A percentile compares a stretch with the other conserved stretches of the same genome.
phyloP scores from a whole-genome alignment of 768 basidiomycete species.

The Ramaria rubella region DNA sequence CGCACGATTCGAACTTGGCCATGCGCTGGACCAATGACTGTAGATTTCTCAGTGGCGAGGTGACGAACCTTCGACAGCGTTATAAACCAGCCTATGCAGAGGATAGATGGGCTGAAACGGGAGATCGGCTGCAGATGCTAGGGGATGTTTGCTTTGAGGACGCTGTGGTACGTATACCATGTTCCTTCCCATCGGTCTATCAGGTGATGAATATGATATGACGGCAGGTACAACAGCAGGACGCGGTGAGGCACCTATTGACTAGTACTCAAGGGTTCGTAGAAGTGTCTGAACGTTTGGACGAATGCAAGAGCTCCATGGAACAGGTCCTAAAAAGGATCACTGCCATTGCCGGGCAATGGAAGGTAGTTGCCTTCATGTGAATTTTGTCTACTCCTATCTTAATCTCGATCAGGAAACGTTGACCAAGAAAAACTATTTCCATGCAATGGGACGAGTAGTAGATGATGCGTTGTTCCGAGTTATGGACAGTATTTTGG shows the following conservation, averaged over 20 bases:
- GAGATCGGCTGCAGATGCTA: slow-evolving; percentile 43
- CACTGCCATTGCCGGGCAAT: slow-evolving; percentile 52
- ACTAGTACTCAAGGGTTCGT: slow-evolving; percentile 59
- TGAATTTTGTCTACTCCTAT: neutral
- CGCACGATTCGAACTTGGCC: slow-evolving; percentile 41
- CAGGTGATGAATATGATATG: neutral
- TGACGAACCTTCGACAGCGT: slow-evolving; percentile 35
- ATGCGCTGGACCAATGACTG: slow-evolving; percentile 85
- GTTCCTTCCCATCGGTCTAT: neutral
- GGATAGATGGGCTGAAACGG: slow-evolving; percentile 47
- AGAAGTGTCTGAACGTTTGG: slow-evolving; percentile 67
- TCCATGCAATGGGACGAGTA: slow-evolving; percentile 62
- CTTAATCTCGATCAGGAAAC: slow-evolving; percentile 40
- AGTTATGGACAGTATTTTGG: slow-evolving; percentile 66
- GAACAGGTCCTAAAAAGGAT: slow-evolving; percentile 57
- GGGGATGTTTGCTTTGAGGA: slow-evolving; percentile 68
- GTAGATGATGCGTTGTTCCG: slow-evolving; percentile 61
- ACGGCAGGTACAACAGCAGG: slow-evolving; percentile 44
- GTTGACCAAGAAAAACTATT: slow-evolving; percentile 65
- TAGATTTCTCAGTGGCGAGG: slow-evolving; percentile 52
- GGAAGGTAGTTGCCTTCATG: slow-evolving; percentile 50
- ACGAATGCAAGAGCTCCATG: slow-evolving; percentile 67
- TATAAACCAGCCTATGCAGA: slow-evolving; percentile 18
- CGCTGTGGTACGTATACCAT: slow-evolving; percentile 48
- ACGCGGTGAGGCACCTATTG: slow-evolving; percentile 39